Evolutionary conservation across 2,329 filamentous ascomycete genomes (phyloP).

Genomic region (Fonsecaea nubica): DNA sequence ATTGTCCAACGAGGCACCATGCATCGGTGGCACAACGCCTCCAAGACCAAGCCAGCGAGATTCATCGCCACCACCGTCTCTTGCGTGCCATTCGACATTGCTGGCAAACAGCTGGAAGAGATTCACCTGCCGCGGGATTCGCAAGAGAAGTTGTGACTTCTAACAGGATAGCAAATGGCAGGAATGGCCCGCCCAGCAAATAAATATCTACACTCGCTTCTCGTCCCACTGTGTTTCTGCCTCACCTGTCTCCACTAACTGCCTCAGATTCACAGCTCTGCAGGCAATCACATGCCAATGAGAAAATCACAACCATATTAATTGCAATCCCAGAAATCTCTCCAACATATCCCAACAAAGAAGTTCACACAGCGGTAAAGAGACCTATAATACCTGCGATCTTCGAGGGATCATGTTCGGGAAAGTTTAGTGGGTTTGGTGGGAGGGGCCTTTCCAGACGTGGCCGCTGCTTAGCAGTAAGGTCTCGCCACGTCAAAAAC

Average conservation of each 20-base stretch:
- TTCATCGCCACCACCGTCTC: constrained; percentile 31
- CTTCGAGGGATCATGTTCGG: constrained; percentile 1
- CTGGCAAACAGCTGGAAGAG: constrained; percentile 33
- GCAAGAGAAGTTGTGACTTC: constrained; percentile 6
- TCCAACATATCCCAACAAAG: constrained; percentile 7
- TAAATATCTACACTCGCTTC: constrained; percentile 4
- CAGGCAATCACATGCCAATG: background rate
- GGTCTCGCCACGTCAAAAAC: constrained; percentile 1
- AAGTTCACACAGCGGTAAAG: constrained; percentile 1
- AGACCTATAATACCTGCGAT: constrained; percentile 1
- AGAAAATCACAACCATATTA: background rate
- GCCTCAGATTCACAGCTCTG: background rate
- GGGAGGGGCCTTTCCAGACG: constrained; percentile 15
- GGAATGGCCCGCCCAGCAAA: background rate
- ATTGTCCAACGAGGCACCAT: constrained; percentile 38
- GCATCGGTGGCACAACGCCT: constrained; percentile 37
- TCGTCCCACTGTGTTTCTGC: background rate
- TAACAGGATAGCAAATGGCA: background rate
- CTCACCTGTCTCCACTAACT: constrained; percentile 8
- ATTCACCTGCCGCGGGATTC: constrained; percentile 15
- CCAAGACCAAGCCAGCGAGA: constrained; percentile 32
- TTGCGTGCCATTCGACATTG: constrained; percentile 35
- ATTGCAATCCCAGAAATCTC: background rate
- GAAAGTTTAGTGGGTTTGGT: constrained; percentile 12
- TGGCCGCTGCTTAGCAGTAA: background rate